Evolutionary conservation across 805 yeast genomes (phyloP).

Genomic region (Metschnikowia arizonensis): DNA sequence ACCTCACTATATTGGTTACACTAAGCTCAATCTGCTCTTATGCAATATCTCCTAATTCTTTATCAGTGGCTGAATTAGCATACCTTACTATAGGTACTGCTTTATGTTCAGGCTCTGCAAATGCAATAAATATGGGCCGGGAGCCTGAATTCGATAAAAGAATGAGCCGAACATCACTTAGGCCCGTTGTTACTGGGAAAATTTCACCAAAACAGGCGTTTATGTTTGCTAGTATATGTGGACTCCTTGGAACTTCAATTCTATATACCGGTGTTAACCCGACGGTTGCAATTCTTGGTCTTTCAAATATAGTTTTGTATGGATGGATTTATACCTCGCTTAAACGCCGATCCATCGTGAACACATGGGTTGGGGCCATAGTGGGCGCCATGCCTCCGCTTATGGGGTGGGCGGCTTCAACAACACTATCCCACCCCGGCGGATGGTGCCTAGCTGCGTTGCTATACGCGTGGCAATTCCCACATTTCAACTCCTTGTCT

Average conservation of each 20-base stretch:
- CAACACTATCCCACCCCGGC: conserved; percentile 77
- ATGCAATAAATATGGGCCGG: conserved; percentile 95
- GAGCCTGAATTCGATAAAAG: conserved; percentile 85
- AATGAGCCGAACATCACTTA: conserved; percentile 82
- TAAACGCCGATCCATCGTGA: conserved; percentile 76
- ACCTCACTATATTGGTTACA: conserved; percentile 81
- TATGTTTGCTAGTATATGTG: conserved; percentile 71
- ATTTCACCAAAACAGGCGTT: conserved; percentile 75
- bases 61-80: conserved; percentile 64
- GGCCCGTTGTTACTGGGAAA: conserved; percentile 87
- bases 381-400: conserved; percentile 98
- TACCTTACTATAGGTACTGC: conserved; percentile 82
- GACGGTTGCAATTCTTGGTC: conserved; percentile 78
- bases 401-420: conserved; percentile 96
- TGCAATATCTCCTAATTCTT: conserved; percentile 83
- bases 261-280: conserved; percentile 81
- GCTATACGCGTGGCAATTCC: conserved; percentile 97
- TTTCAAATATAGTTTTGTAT: conserved; percentile 72
- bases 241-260: conserved; percentile 63
- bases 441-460: conserved; percentile 92
- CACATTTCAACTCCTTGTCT: conserved; percentile 90
- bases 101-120: conserved; percentile 87
- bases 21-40: conserved; percentile 90
- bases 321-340: conserved; percentile 90
- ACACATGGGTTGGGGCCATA: conserved; percentile 98